Evolutionary conservation across 2,329 filamentous ascomycete species (phyloP).

Genomic region (Pseudocercospora ulei): DNA sequence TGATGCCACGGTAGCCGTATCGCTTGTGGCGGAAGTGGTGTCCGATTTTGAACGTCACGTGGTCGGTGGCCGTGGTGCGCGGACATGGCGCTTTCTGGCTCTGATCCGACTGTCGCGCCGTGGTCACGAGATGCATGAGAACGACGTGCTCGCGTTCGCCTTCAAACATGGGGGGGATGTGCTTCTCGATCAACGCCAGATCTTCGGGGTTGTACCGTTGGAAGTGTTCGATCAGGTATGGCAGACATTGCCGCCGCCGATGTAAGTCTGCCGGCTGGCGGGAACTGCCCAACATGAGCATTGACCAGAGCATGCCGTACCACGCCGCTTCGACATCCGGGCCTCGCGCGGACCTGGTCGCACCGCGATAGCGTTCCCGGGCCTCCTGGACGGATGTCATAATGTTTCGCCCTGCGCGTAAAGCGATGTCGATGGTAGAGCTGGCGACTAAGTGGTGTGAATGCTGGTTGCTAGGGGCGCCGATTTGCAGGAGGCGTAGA

Average conservation of each 20-base stretch:
- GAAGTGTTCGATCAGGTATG: conserved; percentile 55
- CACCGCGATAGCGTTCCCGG: conserved; percentile 28
- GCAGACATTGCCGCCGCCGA: conserved; percentile 49
- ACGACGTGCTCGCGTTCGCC: conserved; percentile 46
- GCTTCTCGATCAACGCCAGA: conserved; percentile 58
- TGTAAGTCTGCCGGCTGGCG: conserved; percentile 25
- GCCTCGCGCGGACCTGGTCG: not conserved
- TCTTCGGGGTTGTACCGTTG: conserved; percentile 61
- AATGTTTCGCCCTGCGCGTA: conserved; percentile 73
- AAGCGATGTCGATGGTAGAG: conserved; percentile 55
- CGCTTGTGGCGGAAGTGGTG: conserved; percentile 75
- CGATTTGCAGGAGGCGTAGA: conserved; percentile 45
- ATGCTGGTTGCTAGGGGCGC: conserved; percentile 36
- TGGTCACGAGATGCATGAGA: conserved; percentile 47
- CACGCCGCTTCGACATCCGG: conserved; percentile 51
- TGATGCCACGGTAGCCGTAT: conserved; percentile 68
- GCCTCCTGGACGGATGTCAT: conserved; percentile 56
- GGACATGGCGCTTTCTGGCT: conserved; percentile 41
- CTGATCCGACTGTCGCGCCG: conserved; percentile 49
- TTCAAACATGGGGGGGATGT: conserved; percentile 54
- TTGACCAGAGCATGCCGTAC: conserved; percentile 66
- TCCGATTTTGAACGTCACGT: conserved; percentile 59
- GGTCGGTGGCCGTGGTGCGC: conserved; percentile 2
- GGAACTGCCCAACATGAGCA: conserved; percentile 37
- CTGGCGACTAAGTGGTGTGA: conserved; percentile 55